Evolutionary conservation across 2,329 filamentous ascomycete species (phyloP).

Genomic region (Chaetomiaceae sp.): DNA sequence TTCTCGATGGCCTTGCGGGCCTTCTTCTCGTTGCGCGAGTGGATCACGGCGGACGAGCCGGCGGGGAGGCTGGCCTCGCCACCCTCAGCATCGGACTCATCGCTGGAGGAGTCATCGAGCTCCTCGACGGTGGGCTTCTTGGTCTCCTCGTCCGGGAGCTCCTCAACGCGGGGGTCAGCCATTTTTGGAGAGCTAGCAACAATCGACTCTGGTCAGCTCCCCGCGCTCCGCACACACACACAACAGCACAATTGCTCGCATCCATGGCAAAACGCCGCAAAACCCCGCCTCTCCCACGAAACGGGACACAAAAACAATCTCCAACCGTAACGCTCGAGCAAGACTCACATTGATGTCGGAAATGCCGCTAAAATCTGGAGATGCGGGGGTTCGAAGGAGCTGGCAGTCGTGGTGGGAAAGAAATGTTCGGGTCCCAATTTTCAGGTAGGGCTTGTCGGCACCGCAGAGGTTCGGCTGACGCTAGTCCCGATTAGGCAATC

Average conservation of each 20-base stretch:
- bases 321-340: neutral
- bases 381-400: constrained; percentile 25
- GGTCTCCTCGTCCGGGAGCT: constrained; percentile 86
- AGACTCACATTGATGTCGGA: constrained; percentile 26
- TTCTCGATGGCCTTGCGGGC: constrained; percentile 98
- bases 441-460: constrained; percentile 26
- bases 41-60: constrained; percentile 83
- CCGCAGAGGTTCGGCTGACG: constrained; percentile 7
- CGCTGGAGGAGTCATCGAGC: constrained; percentile 65
- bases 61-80: constrained; percentile 62
- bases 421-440: constrained; percentile 28
- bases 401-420: constrained; percentile 26
- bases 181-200: constrained; percentile 53
- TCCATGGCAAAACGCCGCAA: constrained; percentile 8
- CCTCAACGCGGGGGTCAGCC: constrained; percentile 97
- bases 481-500: constrained; percentile 23
- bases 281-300: neutral
- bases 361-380: constrained; percentile 23
- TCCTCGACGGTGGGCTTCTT: constrained; percentile 76
- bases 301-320: neutral
- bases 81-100: constrained; percentile 73
- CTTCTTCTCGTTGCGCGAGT: constrained; percentile 99
- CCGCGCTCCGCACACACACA: constrained; percentile 19
- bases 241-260: constrained; percentile 9
- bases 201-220: constrained; percentile 25